Conservation (phyloP, 352 stramenopile species). For the Thalassiosira mediterranea region DNA sequence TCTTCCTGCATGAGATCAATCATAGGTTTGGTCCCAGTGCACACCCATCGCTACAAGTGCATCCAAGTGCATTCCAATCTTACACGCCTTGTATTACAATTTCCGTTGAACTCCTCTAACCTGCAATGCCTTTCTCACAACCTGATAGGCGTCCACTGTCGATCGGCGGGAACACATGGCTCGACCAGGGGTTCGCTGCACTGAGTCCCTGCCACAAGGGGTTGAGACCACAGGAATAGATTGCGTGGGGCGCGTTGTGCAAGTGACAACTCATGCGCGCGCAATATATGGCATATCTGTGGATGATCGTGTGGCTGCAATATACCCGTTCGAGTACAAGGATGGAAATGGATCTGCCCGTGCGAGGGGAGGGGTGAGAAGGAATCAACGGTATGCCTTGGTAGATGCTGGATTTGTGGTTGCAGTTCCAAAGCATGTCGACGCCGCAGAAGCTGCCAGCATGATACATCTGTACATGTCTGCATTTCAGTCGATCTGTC, state of each 20-base stretch:
- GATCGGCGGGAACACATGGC: constrained; percentile 30
- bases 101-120: background rate
- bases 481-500: constrained; percentile 52
- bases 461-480: constrained; percentile 48
- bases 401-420: background rate
- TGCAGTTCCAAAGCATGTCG: constrained; percentile 36
- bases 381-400: constrained; percentile 8
- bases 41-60: background rate
- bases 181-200: constrained; percentile 44
- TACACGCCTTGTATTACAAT: too few relatives aligned
- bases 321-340: constrained; percentile 55
- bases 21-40: too few relatives aligned
- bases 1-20: too few relatives aligned
- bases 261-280: constrained; percentile 38
- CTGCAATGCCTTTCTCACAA: background rate
- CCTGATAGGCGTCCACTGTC: constrained; percentile 40
- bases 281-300: constrained; percentile 45
- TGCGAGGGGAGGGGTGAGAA: constrained; percentile 3
- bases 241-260: constrained; percentile 50
- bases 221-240: constrained; percentile 40
- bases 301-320: constrained; percentile 48
- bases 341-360: constrained; percentile 6
- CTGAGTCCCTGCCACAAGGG: constrained; percentile 15
- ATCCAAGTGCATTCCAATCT: too few relatives aligned
- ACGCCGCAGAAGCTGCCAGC: constrained; percentile 31